These are phyloP conservation scores for Penicillium atrosanguineum DNA, from an alignment of 495 filamentous ascomycete genomes.

Conservation along the genomic window DNA sequence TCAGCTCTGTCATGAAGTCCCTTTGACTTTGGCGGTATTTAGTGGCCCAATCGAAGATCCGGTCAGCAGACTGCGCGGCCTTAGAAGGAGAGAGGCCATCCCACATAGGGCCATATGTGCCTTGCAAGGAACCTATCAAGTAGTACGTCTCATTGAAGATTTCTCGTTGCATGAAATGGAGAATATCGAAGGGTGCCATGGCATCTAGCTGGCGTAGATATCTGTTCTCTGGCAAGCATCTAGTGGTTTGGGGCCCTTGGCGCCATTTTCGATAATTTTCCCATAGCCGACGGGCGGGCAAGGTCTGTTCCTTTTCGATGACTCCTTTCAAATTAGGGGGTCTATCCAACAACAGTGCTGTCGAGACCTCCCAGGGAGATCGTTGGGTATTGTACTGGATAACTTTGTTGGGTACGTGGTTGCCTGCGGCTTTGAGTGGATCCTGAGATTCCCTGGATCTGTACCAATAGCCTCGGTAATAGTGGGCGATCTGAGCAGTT, in stretches of 20 bases:
- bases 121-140: slow-evolving; percentile 7
- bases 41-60: background rate
- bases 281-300: background rate
- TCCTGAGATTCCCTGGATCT: background rate
- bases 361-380: background rate
- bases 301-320: background rate
- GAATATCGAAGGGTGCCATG: slow-evolving; percentile 21
- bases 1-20: background rate
- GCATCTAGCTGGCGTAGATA: slow-evolving; percentile 34
- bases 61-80: background rate
- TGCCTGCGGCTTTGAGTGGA: background rate
- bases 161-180: background rate
- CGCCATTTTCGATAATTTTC: slow-evolving; percentile 9
- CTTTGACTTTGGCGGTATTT: slow-evolving; percentile 1
- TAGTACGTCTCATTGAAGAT: slow-evolving; percentile 14
- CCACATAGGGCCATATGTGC: slow-evolving; percentile 18
- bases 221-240: slow-evolving; percentile 14
- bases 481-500: background rate
- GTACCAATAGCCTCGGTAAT: background rate
- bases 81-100: background rate
- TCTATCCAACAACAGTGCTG: background rate
- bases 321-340: background rate
- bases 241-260: slow-evolving; percentile 3
- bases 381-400: too few relatives aligned
- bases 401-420: background rate